phyloP scores from a whole-genome alignment of 805 yeast species.

The Ogataea corticis region DNA sequence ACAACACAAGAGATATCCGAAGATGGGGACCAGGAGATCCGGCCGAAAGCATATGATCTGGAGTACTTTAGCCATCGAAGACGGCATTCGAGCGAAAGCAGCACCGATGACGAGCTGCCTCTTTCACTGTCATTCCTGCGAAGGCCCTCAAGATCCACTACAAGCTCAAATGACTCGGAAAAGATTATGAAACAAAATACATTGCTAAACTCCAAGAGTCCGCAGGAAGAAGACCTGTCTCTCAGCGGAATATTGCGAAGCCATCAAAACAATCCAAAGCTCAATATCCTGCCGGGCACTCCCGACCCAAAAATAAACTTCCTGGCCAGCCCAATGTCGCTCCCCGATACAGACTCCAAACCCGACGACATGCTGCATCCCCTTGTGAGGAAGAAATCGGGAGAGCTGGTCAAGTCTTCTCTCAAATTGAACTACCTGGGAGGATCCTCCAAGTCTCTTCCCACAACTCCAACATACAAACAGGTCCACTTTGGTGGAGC shows the following conservation, averaged over 20 bases:
- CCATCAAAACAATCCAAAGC: constrained; percentile 1
- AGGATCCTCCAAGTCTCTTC: constrained; percentile 41
- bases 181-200: constrained; percentile 35
- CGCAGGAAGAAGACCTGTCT: too few species aligned
- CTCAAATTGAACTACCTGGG: constrained; percentile 45
- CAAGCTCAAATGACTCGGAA: constrained; percentile 23
- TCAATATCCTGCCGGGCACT: constrained; percentile 1
- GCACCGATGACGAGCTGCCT: constrained; percentile 27
- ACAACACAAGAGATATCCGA: neutral
- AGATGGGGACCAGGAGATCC: neutral
- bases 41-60: neutral
- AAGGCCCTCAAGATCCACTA: constrained; percentile 33
- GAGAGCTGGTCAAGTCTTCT: constrained; percentile 81
- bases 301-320: constrained; percentile 7
- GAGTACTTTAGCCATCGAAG: constrained; percentile 7
- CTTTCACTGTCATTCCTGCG: constrained; percentile 35
- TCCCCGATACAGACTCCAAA: constrained; percentile 8
- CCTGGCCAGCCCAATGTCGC: constrained; percentile 11
- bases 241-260: neutral
- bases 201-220: constrained; percentile 22
- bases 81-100: constrained; percentile 20
- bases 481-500: constrained; percentile 86
- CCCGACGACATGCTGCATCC: constrained; percentile 31
- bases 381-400: constrained; percentile 78
- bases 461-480: constrained; percentile 59